Base-by-base conservation (phyloP, 352 stramenopile species). In the Globisporangium sylvaticum region DNA sequence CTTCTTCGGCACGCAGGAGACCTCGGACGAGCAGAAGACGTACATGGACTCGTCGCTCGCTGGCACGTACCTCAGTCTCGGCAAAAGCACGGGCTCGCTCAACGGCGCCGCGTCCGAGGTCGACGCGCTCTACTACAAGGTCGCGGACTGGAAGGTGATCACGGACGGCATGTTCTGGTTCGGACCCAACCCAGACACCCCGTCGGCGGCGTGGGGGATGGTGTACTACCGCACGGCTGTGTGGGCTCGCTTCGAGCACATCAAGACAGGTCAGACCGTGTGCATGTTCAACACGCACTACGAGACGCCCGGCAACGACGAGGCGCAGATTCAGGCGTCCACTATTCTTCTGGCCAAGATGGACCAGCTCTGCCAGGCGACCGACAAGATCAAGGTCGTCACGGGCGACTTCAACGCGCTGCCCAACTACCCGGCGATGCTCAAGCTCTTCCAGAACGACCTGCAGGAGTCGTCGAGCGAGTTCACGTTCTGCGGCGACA, bases 211-310 rank as follows among this genome's bases (percentile, higher is more conserved):
- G 1, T 94, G 86, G 86, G 67, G 71, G 1, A 91, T 94, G 83
- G 48, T 61, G 31, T 91, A 92, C 69, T 91, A 90, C 67, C 84
- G 86, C 15, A 90, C 83, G 24, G 83, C 72, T 50, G 79, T 88
- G 20, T 91, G 78, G 72, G 86, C 78, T 4, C 86, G 86, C 54
- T 94, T 94, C 73, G 59, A 91, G 64, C 82, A 92, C 68, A 80
- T 80, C 56, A 64, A 62, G n/a, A 86, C 76, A 1, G 81, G 83
- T 18, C 68, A 81, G 15, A 90, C 80, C 0, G 83, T 89, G 1
- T 94, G 86, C 34, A 69, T 94, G 18, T 61, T 92, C 32, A 94
- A 94, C 71, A 92, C 86, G 54, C 86, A 92, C 76, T 94, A 89
- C 67, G 86, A 94, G 72, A 94, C 83, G 1, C 84, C 81, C 20